Evolutionary conservation across 495 filamentous ascomycete genomes (phyloP), one percentile per base, ranked within the genome.

Genomic region (Penicillium herquei): DNA sequence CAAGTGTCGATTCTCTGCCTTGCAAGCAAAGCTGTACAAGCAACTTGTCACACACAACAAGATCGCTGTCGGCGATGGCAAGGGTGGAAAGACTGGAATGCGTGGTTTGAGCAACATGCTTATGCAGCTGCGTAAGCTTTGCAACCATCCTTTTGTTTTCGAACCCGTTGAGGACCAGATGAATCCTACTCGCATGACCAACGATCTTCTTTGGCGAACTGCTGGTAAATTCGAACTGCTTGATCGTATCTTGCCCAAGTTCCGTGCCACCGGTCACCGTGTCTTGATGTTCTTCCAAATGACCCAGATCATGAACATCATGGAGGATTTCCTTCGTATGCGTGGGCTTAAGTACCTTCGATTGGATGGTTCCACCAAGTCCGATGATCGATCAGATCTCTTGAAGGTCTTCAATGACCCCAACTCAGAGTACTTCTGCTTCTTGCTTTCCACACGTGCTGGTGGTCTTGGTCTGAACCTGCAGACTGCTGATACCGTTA

Each of bases 271-370:
- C 4, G 88, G 89, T 35, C 94, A 98, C 81, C 87, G 95, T 62
- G 91, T 97, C 47, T 71, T 98, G 66, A 98, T 98, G 87, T 98
- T 98, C 82, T 98, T 98, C 82, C 94, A 98, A 72, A 98, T 98
- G 94, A 98, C 94, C 2, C 91, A 96, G 39, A 98, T 98, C 66
- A 98, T 98, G 94, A 96, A 98, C 70, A 98, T 98, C 69, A 98
- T 98, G 95, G 94, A 98, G 63, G 94, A 98, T 72, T 98, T 94
- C 72, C 78, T 98, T 50, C 89, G 94, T 5, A 84, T 89, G 54
- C 83, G 90, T 43, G 87, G 85, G 30, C 78, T 96, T 58, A 74
- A 84, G 52, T 98, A 96, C 68, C 81, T 98, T 41, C 91, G 94
- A 55, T 81, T 98, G 43, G 94, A 98, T 63, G 94, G 94, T 70